These are phyloP conservation scores for Cyclotella cryptica DNA, from an alignment of 108 stramenopile species.

Conservation along the genomic window DNA sequence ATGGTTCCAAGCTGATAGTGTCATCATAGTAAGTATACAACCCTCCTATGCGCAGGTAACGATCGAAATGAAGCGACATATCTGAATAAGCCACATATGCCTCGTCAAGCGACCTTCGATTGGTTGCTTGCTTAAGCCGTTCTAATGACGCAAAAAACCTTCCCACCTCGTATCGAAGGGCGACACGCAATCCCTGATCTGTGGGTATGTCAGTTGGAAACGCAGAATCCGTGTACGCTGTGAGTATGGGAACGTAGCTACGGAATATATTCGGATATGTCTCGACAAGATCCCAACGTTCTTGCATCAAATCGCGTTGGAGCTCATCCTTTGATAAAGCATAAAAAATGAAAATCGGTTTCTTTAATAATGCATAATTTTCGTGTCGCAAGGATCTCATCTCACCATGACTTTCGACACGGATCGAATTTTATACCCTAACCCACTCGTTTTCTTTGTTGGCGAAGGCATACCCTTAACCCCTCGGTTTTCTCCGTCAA, in stretches of 20 bases:
- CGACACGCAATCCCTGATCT: constrained; percentile 82
- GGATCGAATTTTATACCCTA: constrained; percentile 52
- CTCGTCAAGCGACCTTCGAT: constrained; percentile 66
- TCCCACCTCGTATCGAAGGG: constrained; percentile 86
- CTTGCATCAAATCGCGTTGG: constrained; percentile 90
- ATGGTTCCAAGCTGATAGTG: constrained; percentile 69
- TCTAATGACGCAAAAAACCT: constrained; percentile 84
- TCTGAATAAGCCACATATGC: constrained; percentile 85
- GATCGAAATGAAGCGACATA: constrained; percentile 87
- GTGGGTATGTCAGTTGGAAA: constrained; percentile 83
- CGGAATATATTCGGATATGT: constrained; percentile 77
- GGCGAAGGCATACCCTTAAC: constrained; percentile 54
- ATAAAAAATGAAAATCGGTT: neutral
- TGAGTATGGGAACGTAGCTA: constrained; percentile 86
- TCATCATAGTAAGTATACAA: constrained; percentile 87
- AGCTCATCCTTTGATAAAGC: constrained; percentile 69
- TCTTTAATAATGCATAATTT: neutral
- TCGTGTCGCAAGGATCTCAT: neutral
- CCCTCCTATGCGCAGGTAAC: constrained; percentile 83
- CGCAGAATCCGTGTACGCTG: constrained; percentile 85
- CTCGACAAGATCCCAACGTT: constrained; percentile 85
- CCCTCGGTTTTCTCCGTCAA: constrained; percentile 21
- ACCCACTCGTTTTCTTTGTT: constrained; percentile 45
- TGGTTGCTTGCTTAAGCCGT: constrained; percentile 67
- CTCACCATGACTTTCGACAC: constrained; percentile 57